Evolutionary conservation across 192 early-diverging fungal species (phyloP), one percentile per base, ranked within the genome.

Genomic region (Bifiguratus adelaidae): DNA sequence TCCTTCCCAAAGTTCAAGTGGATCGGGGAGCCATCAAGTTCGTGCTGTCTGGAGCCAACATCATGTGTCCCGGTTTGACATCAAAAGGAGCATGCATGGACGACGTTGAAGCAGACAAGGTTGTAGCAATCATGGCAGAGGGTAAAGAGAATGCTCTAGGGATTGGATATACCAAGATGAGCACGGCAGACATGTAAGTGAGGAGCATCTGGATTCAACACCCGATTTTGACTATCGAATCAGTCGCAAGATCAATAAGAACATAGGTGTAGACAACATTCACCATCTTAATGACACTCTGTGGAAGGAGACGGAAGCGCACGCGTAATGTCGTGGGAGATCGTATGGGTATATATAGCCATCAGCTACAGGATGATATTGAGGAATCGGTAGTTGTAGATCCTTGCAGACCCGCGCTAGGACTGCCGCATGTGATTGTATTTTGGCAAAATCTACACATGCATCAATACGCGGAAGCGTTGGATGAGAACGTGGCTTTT

Each of bases 11-110:
- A 16, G 65, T 96, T 41, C 90, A 95, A 53, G 92, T 96, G 20
- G 96, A 99, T 59, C 76, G 82, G 11, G 96, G 96, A 4, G 96
- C 96, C 28, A 96, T 97, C 65, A 97, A 97, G 68, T 95, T 92
- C 67, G 86, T 99, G 4, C 79, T 99, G 16, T 83, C 83, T 8
- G 94, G 94, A 1, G 93, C 93, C 38, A 89, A 95, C 61, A 93
- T 99, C 53, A 99, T 99, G 96, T 96, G 92, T 50, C 96, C 93
- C 3, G 96, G 96, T 23, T 63, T 99, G 60, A 99, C 96, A 12
- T 93, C 89, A 26, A 80, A 83, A 23, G 94, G 94, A 5, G 96
- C 88, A 7, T 64, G 72, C 33, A 74, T 99, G 73, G 79, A 82
- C 18, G 77, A 78, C 16, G 57, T 59, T 19, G 76, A 80, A 22